Percentiles rank a stretch among this genome's conserved stretches.
Evolutionary conservation across 1,284 basidiomycete genomes (phyloP).

Genomic region (Malassezia restricta): DNA sequence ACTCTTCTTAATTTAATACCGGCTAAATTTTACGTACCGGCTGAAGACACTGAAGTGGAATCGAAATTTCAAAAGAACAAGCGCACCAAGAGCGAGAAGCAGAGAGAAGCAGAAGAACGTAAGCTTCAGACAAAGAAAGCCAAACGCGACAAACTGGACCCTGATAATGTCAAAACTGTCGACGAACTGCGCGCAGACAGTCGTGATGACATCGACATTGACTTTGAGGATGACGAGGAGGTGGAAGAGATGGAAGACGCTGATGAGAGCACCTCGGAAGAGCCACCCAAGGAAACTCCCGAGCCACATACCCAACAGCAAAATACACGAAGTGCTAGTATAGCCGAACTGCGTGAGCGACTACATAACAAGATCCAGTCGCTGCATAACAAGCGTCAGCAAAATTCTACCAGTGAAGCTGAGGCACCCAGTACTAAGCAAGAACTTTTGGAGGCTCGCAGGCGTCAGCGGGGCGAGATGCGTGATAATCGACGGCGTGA

Average conservation of each 20-base stretch:
- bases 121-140: constrained; percentile 27
- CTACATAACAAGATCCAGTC: constrained; percentile 34
- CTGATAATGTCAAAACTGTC: constrained; percentile 33
- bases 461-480: constrained; percentile 35
- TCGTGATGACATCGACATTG: constrained; percentile 19
- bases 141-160: constrained; percentile 30
- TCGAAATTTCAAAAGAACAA: constrained; percentile 43
- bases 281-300: constrained; percentile 17
- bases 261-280: not conserved
- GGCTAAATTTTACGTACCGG: constrained; percentile 34
- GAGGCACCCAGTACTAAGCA: constrained; percentile 23
- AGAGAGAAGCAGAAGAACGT: constrained; percentile 29
- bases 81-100: constrained; percentile 36
- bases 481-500: constrained; percentile 33
- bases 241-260: constrained; percentile 17
- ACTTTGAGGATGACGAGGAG: constrained; percentile 17
- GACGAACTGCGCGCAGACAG: constrained; percentile 30
- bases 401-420: not conserved
- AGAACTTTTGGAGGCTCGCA: constrained; percentile 37
- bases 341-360: constrained; percentile 30
- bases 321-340: constrained; percentile 20
- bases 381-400: constrained; percentile 28
- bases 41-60: constrained; percentile 23
- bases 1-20: constrained; percentile 35
- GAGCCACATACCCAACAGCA: constrained; percentile 1